Evolutionary conservation across 2,329 filamentous ascomycete species (phyloP).

Genomic region (Trichophyton rubrum): DNA sequence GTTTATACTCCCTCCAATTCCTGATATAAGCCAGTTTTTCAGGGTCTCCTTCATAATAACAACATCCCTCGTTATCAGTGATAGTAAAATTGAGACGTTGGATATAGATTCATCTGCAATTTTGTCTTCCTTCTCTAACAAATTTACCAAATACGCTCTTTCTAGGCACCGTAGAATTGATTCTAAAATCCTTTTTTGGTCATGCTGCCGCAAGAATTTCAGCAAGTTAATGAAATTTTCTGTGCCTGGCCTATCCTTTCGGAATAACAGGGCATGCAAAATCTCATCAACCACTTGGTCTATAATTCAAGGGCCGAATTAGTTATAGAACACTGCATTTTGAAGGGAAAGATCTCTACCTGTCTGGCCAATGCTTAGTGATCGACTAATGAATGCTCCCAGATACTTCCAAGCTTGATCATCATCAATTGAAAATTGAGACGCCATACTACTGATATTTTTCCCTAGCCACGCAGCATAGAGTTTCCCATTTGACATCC

Average conservation of each 20-base stretch:
- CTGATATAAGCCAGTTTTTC: slow-evolving; percentile 51
- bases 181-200: slow-evolving; percentile 37
- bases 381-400: slow-evolving; percentile 42
- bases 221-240: slow-evolving; percentile 29
- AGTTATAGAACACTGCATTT: background rate
- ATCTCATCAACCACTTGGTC: slow-evolving; percentile 31
- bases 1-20: slow-evolving; percentile 54
- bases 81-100: slow-evolving; percentile 48
- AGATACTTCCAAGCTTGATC: slow-evolving; percentile 23
- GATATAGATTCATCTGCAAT: slow-evolving; percentile 31
- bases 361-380: slow-evolving; percentile 58
- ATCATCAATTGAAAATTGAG: slow-evolving; percentile 30
- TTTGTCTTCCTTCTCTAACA: background rate
- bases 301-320: slow-evolving; percentile 16
- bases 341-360: slow-evolving; percentile 35
- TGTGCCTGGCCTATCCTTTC: slow-evolving; percentile 18
- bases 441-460: slow-evolving; percentile 42
- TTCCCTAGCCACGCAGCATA: slow-evolving; percentile 62
- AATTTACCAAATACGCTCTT: background rate
- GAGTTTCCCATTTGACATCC: slow-evolving; percentile 51
- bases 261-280: slow-evolving; percentile 28
- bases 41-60: slow-evolving; percentile 43
- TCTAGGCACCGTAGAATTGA: slow-evolving; percentile 27
- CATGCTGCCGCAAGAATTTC: slow-evolving; percentile 33
- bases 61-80: slow-evolving; percentile 37